phyloP scores from a whole-genome alignment of 2,329 filamentous ascomycete genomes.

The Penicillium sumatraense region DNA sequence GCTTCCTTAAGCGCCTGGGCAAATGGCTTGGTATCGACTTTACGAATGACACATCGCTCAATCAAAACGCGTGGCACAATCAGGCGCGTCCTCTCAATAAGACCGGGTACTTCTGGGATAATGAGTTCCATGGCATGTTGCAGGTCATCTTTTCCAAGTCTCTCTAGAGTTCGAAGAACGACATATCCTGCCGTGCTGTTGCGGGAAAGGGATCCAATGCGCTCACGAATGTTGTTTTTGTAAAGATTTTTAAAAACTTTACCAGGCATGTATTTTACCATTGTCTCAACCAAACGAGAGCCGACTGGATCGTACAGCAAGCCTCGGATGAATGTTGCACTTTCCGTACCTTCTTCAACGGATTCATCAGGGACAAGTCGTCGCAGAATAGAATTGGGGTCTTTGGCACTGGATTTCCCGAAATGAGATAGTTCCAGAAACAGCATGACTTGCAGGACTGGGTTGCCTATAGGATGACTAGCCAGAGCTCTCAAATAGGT shows the following conservation, averaged over 20 bases:
- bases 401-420: constrained; percentile 67
- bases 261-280: constrained; percentile 78
- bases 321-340: constrained; percentile 79
- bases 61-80: constrained; percentile 81
- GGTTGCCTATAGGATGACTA: constrained; percentile 88
- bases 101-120: constrained; percentile 69
- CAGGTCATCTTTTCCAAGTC: constrained; percentile 85
- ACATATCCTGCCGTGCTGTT: constrained; percentile 93
- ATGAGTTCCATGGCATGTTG: constrained; percentile 73
- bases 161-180: constrained; percentile 78
- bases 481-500: constrained; percentile 82
- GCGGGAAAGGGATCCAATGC: constrained; percentile 78
- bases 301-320: constrained; percentile 90
- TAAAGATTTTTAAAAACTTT: constrained; percentile 92
- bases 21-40: constrained; percentile 60
- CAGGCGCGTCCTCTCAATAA: constrained; percentile 76
- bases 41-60: constrained; percentile 76
- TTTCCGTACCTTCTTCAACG: constrained; percentile 72
- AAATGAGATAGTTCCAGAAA: constrained; percentile 81
- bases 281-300: constrained; percentile 84
- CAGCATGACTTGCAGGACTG: constrained; percentile 86
- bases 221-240: constrained; percentile 75
- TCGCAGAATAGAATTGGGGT: constrained; percentile 71
- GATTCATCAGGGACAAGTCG: constrained; percentile 80
- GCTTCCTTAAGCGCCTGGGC: constrained; percentile 62